Base-by-base conservation (phyloP, 2,329 filamentous ascomycete species). In the Fusarium sp. region DNA sequence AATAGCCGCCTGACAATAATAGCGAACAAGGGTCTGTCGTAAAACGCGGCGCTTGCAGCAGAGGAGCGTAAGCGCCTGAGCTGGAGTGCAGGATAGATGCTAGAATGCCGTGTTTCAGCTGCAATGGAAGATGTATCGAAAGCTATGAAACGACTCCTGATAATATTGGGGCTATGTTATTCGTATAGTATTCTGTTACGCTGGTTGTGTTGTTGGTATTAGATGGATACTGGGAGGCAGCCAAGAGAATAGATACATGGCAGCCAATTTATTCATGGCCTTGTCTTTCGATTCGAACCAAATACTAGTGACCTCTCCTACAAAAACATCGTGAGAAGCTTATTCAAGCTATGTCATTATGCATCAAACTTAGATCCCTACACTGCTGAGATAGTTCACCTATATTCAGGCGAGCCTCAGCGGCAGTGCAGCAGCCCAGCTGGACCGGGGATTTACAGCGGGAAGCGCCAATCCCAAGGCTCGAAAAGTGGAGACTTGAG, bases 301-400 rank as follows among this genome's bases (percentile, higher is more conserved):
- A 8, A 39, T 33, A 21, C 24, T 3, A 38, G 29, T 39, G 35
- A 53, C 39, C 23, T 12, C 20, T 16, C 13, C 18, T 16, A 11
- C 15, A 21, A n/a, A n/a, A 39, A 12, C 21, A 43, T 39, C 37
- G 15, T 12, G n/a, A 37, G 23, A 60, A 57, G n/a, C 41, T 35
- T 55, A 23, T 15, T 61, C 18, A 26, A 33, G 28, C 52, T 44
- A 58, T 64, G 59, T 46, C 60, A 64, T 38, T 8, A 58, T 58
- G 44, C 50, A 52, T 50, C 52, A 64, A 58, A 24, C 39, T 64
- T 42, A 33, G 41, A 59, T 8, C 63, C 71, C 42, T 57, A 70
- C 68, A 38, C 58, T 68, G 63, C 68, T 73, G 70, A 72, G 47
- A 73, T 63, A 29, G 15, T 46, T n/a, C 33, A 39, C 31, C 58